Conservation (phyloP, 441 rosid genomes). For the Biscutella laevigata region DNA sequence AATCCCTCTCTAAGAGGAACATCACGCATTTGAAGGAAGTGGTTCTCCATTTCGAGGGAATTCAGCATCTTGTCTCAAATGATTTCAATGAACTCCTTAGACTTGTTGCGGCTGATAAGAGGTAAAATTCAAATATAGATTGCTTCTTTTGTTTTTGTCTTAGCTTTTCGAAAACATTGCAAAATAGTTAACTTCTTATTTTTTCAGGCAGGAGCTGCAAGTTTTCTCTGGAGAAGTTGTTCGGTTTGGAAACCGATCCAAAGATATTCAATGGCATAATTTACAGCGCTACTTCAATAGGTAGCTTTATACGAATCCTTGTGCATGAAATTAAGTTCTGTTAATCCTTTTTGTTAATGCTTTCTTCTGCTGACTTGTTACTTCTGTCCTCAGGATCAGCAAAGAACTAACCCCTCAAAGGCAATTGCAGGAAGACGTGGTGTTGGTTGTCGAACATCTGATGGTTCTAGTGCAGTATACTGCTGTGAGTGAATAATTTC, state of each 20-base stretch:
- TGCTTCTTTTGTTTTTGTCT: neutral
- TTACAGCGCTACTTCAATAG: conserved; percentile 59
- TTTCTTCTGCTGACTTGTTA: conserved; percentile 1
- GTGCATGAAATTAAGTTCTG: neutral
- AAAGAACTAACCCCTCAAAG: conserved; percentile 51
- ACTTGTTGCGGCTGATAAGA: conserved; percentile 53
- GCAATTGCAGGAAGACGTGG: conserved; percentile 51
- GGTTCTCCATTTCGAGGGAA: conserved; percentile 48
- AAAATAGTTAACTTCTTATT: neutral
- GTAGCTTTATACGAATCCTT: conserved; percentile 26
- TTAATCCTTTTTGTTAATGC: conserved; percentile 3
- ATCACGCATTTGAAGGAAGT: conserved; percentile 37
- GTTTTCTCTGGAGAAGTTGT: conserved; percentile 62
- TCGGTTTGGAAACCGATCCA: conserved; percentile 69
- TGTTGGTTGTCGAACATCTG: conserved; percentile 37
- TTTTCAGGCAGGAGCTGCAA: conserved; percentile 54
- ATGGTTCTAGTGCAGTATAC: conserved; percentile 55
- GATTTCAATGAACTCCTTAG: conserved; percentile 46
- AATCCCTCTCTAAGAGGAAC: conserved; percentile 44
- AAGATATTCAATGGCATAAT: conserved; percentile 73
- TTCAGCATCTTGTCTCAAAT: conserved; percentile 48
- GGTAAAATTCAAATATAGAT: conserved; percentile 26
- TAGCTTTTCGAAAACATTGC: conserved; percentile 1
- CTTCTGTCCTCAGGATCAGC: conserved; percentile 34
- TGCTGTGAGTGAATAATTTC: conserved; percentile 40